These are phyloP conservation scores for Salisapilia sapeloensis DNA, from an alignment of 352 stramenopile species.

Conservation along the genomic window DNA sequence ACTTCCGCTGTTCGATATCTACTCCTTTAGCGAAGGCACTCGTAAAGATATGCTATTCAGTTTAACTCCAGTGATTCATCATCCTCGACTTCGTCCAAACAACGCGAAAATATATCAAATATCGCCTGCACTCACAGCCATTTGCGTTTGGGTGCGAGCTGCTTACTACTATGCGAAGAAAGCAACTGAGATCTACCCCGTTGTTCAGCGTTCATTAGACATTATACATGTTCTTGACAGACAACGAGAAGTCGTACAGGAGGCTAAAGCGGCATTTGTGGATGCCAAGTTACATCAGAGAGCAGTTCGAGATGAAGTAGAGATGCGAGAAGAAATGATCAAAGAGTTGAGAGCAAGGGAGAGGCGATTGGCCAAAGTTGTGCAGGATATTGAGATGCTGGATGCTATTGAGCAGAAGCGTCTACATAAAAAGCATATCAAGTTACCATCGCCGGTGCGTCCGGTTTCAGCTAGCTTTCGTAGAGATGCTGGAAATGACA, in stretches of 20 bases:
- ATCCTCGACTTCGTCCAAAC: constrained; percentile 38
- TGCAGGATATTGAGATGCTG: constrained; percentile 44
- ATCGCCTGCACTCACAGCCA: constrained; percentile 37
- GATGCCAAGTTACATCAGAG: constrained; percentile 6
- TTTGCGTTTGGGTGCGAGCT: constrained; percentile 54
- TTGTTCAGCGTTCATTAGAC: constrained; percentile 27
- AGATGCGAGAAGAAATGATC: neutral
- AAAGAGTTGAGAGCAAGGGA: constrained; percentile 6
- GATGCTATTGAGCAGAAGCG: constrained; percentile 34
- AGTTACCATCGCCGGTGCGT: constrained; percentile 15
- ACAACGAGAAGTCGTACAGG: constrained; percentile 14
- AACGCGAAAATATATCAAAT: constrained; percentile 43
- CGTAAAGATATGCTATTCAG: constrained; percentile 33
- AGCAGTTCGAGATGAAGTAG: constrained; percentile 7
- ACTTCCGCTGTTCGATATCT: constrained; percentile 61
- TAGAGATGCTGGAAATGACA: neutral
- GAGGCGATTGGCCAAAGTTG: constrained; percentile 22
- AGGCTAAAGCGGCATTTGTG: constrained; percentile 1
- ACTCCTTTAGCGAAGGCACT: constrained; percentile 58
- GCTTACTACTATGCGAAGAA: constrained; percentile 53
- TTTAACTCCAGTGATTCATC: constrained; percentile 53
- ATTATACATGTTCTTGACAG: constrained; percentile 40
- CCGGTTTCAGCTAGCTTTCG: constrained; percentile 10
- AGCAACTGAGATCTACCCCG: constrained; percentile 44
- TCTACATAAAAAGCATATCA: constrained; percentile 39